Conservation (phyloP, 2,329 filamentous ascomycete genomes). For the Tolypocladium endophyticum region DNA sequence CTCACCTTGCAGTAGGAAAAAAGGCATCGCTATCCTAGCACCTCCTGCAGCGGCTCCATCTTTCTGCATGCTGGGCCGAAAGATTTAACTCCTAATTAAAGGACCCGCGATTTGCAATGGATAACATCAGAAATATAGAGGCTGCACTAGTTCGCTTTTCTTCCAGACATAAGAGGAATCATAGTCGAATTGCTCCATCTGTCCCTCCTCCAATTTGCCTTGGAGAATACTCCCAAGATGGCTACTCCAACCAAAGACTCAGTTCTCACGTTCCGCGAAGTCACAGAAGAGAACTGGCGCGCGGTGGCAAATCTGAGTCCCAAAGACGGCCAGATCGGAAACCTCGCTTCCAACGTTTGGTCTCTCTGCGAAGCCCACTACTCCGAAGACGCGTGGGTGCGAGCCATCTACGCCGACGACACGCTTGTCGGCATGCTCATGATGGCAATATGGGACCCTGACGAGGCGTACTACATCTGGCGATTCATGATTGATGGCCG, state of each 20-base stretch:
- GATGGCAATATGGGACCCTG: neutral
- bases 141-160: too few relatives aligned
- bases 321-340: neutral
- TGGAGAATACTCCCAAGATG: neutral
- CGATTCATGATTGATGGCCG: neutral
- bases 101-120: too few relatives aligned
- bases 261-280: neutral
- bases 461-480: neutral
- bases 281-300: neutral
- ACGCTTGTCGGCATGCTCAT: neutral
- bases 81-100: too few relatives aligned
- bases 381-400: neutral
- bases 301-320: neutral
- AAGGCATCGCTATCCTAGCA: too few relatives aligned
- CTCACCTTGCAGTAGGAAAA: too few relatives aligned
- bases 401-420: neutral
- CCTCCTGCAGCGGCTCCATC: too few relatives aligned
- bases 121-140: too few relatives aligned
- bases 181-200: too few relatives aligned
- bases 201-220: neutral
- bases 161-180: too few relatives aligned
- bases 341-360: neutral
- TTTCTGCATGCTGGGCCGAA: too few relatives aligned
- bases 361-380: neutral
- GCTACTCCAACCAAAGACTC: neutral